Conservation (phyloP, 148 eudicot genomes). For the Chenopodium berlandieri region DNA sequence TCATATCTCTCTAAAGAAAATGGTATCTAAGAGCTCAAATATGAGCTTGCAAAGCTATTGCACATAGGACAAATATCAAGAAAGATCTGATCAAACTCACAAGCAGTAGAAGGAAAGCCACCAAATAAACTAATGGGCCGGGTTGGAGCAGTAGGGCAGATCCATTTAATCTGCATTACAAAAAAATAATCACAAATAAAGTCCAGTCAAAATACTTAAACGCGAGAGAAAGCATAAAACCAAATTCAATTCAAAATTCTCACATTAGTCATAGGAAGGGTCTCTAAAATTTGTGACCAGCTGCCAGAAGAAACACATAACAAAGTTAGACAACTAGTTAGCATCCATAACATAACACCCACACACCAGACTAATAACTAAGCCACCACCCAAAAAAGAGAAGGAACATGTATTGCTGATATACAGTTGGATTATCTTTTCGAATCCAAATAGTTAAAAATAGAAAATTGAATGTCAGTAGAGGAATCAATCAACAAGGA, state of each 20-base stretch:
- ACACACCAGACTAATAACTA: too few species aligned
- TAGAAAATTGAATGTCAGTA: not conserved
- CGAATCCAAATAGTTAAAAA: not conserved
- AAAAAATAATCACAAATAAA: constrained; percentile 10
- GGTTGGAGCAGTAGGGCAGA: constrained; percentile 91
- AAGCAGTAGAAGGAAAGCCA: constrained; percentile 91
- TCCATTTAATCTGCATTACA: constrained; percentile 83
- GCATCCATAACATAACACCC: not conserved
- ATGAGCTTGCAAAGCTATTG: not conserved
- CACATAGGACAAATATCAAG: not conserved
- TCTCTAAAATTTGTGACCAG: constrained; percentile 92
- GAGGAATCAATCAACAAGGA: too few species aligned
- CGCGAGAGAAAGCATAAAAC: constrained; percentile 6
- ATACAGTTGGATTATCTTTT: not conserved
- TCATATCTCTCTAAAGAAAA: not conserved
- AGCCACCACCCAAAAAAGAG: not conserved
- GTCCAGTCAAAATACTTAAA: constrained; percentile 10
- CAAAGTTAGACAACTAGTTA: constrained; percentile 8
- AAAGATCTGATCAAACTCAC: constrained; percentile 45
- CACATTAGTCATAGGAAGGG: constrained; percentile 93
- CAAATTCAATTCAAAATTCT: constrained; percentile 31
- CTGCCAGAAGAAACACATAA: constrained; percentile 46
- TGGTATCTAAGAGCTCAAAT: not conserved
- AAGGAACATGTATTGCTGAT: not conserved
- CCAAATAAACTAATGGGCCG: constrained; percentile 82